These are phyloP conservation scores for Leptographium radiaticola DNA, from an alignment of 2,329 filamentous ascomycete genomes.

Conservation along the genomic window DNA sequence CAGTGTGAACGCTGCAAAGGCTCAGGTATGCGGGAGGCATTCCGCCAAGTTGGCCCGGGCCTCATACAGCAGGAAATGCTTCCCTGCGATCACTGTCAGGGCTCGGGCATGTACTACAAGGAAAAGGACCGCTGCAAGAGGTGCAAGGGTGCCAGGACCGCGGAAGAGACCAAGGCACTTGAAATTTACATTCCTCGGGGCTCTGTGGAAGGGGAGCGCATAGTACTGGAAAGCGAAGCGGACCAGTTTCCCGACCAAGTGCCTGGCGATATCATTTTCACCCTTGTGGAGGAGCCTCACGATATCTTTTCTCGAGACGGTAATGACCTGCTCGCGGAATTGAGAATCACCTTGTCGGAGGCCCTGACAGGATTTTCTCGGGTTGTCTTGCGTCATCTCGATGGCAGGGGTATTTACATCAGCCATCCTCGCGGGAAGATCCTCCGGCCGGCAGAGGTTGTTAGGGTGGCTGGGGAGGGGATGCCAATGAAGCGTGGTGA, in stretches of 20 bases:
- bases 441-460: slow-evolving; percentile 66
- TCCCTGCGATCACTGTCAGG: slow-evolving; percentile 70
- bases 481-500: slow-evolving; percentile 91
- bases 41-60: slow-evolving; percentile 76
- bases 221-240: slow-evolving; percentile 83
- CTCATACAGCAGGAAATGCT: slow-evolving; percentile 71
- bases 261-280: slow-evolving; percentile 88
- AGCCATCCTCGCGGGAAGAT: slow-evolving; percentile 70
- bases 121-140: slow-evolving; percentile 98
- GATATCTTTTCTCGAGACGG: slow-evolving; percentile 72
- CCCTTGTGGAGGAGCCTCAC: slow-evolving; percentile 69
- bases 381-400: slow-evolving; percentile 81
- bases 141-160: slow-evolving; percentile 86
- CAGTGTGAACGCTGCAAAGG: slow-evolving; percentile 78
- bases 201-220: slow-evolving; percentile 74
- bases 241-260: slow-evolving; percentile 83
- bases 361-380: slow-evolving; percentile 81
- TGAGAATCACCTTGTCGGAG: slow-evolving; percentile 72
- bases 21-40: slow-evolving; percentile 59
- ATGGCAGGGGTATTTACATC: slow-evolving; percentile 79
- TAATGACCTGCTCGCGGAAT: slow-evolving; percentile 67
- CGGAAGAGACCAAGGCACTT: slow-evolving; percentile 81
- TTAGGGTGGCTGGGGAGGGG: slow-evolving; percentile 80
- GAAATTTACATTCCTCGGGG: slow-evolving; percentile 94
- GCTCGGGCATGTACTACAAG: slow-evolving; percentile 75